Conservation (phyloP, 257 asterid species). For the Solanum okadae region DNA sequence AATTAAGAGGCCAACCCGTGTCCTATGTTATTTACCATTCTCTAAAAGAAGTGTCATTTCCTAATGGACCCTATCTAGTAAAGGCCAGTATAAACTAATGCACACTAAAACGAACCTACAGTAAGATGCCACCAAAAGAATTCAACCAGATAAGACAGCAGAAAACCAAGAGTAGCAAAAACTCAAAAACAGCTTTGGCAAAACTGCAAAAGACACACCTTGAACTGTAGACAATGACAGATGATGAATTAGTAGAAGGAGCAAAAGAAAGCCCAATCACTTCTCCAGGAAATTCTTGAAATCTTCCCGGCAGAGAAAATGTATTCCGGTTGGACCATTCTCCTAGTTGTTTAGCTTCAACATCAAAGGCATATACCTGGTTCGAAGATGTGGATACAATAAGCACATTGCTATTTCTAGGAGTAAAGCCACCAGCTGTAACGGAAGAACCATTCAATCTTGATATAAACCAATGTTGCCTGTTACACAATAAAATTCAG, state of each 20-base stretch:
- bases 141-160: background rate
- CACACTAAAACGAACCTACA: background rate
- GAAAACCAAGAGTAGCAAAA: background rate
- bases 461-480: conserved; percentile 98
- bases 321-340: conserved; percentile 83
- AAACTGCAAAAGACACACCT: conserved; percentile 32
- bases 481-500: conserved; percentile 12
- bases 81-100: background rate
- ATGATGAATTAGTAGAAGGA: conserved; percentile 60
- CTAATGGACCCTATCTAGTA: background rate
- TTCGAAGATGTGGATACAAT: conserved; percentile 79
- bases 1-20: background rate
- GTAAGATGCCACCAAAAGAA: background rate
- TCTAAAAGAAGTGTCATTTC: background rate
- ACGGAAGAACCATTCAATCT: conserved; percentile 89
- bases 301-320: conserved; percentile 69
- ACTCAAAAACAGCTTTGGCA: background rate
- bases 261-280: conserved; percentile 90
- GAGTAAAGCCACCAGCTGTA: conserved; percentile 90
- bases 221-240: conserved; percentile 84
- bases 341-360: conserved; percentile 87
- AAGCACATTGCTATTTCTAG: conserved; percentile 64
- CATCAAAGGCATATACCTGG: conserved; percentile 88
- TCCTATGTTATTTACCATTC: background rate
- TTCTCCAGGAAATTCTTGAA: conserved; percentile 98